Evolutionary conservation across 2,329 filamentous ascomycete genomes (phyloP), one percentile per base, ranked within the genome.

Genomic region (Acephala macrosclerotiorum): DNA sequence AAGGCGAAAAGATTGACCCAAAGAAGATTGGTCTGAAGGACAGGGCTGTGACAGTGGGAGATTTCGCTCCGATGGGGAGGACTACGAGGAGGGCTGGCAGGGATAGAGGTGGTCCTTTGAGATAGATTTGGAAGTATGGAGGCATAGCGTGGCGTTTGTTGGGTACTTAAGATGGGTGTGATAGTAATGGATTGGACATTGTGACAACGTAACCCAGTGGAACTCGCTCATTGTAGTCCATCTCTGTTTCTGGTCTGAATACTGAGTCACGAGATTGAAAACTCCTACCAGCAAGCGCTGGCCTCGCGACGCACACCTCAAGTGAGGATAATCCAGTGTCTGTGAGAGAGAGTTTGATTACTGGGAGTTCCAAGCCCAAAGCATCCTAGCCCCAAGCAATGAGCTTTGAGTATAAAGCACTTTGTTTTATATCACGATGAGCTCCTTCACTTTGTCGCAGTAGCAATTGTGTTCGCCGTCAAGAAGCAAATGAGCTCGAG

Each of bases 1-100:
- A 66, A 33, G 76, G 75, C 1, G 72, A 75, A 58, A 73, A 69
- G 36, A 29, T 73, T 20, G 68, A 70, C 29, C 55, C 60, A 26
- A 67, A 60, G 59, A 69, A 62, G 65, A 68, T 71, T 26, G 68
- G 71, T 3, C 58, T 69, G 29, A 69, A 61, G 58, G 63, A 66
- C 33, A 68, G 60, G 26, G 42, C 62, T n/a, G 58, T 63, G 40
- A 68, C 63, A 14, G 22, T 65, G 51, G 61, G 63, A 7, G 66
- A 61, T 35, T 58, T 62, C 55, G 59, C n/a, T 25, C 38, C 58
- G n/a, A n/a, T n/a, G n/a, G n/a, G n/a, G 12, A 63, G 60, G 36
- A 22, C 53, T 9, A 66, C 60, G 51, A 61, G 65, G 51, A 58
- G 65, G 49, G 55, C 49, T 2, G 59, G 26, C 26, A 56, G 42